Evolutionary conservation across 2,329 filamentous ascomycete genomes (phyloP), one percentile per base, ranked within the genome.

Genomic region (Elsinoe australis): DNA sequence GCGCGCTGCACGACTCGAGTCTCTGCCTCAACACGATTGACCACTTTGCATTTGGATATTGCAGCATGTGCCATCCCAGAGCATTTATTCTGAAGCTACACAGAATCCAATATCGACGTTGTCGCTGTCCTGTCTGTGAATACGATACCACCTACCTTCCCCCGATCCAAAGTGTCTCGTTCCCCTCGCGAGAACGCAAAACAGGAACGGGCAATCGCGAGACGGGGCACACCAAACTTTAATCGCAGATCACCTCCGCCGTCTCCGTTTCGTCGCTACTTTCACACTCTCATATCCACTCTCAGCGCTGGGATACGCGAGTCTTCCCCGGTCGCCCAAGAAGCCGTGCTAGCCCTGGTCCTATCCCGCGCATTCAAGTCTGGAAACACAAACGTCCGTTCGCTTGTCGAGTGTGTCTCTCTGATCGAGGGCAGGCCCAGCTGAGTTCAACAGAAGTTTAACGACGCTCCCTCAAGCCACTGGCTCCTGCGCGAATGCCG

Each of bases 161-260:
- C 18, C 39, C 36, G 19, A 26, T 28, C 17, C 21, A 32, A 15
- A 5, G 12, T 32, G 15, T 14, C 22, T 41, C 19, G 36, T 41
- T 17, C 15, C 39, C 15, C 39, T 44, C 24, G 39, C 24, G 21
- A 44, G 32, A 44, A 44, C 28, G 39, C 39, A 44, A 44, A 44
- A 44, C 39, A 44, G 39, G 26, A 44, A 32, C 39, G 39, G 39
- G 39, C 39, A 44, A 32, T 44, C 39, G 39, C 33, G 24, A 12
- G 12, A 32, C 31, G 39, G 39, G 39, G 26, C 39, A 24, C 24
- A 10, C 24, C 39, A 44, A 44, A 44, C 24, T 29, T 17, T 32
- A 44, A 31, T 32, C 17, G 39, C 21, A 21, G n/a, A 14, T 28
- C n/a, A n/a, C n/a, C 39, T 44, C n/a, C 7, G 39, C 28, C 39